Conservation (phyloP, 2,329 filamentous ascomycete species). For the Helotiales sp. region DNA sequence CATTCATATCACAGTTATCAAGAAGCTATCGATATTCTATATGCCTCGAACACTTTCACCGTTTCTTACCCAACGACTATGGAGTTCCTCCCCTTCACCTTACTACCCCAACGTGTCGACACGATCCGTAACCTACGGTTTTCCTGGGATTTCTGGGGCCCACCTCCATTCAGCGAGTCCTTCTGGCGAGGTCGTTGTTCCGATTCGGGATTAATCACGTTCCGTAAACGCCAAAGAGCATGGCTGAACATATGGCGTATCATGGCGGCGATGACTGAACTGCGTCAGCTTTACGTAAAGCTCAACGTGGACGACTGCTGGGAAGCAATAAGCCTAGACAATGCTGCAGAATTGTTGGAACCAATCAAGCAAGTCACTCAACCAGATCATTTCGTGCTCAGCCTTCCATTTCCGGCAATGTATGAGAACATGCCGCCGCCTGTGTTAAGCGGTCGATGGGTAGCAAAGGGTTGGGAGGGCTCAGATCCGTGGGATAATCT, state of each 20-base stretch:
- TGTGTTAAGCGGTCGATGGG: constrained; percentile 7
- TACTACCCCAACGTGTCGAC: constrained; percentile 5
- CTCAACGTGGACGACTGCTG: background rate
- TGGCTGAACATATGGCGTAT: constrained; percentile 3
- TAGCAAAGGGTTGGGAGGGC: constrained; percentile 14
- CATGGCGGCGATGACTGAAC: background rate
- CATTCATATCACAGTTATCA: constrained; percentile 8
- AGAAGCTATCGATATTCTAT: constrained; percentile 9
- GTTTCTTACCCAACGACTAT: background rate
- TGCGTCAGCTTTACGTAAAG: constrained; percentile 1
- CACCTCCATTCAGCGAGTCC: background rate
- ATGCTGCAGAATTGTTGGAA: constrained; percentile 13
- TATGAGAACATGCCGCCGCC: constrained; percentile 9
- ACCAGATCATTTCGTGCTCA: constrained; percentile 12
- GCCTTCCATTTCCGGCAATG: constrained; percentile 18
- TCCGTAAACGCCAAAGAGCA: constrained; percentile 1
- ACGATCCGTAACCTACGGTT: constrained; percentile 6
- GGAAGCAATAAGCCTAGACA: constrained; percentile 4
- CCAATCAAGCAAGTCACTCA: constrained; percentile 18
- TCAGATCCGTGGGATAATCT: constrained; percentile 21
- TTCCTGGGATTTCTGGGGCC: constrained; percentile 2
- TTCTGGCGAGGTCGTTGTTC: constrained; percentile 1
- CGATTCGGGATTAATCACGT: background rate
- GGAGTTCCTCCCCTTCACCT: constrained; percentile 1
- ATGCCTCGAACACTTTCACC: constrained; percentile 4